Base-by-base conservation (phyloP, 2,329 filamentous ascomycete genomes). In the Trichophyton schoenleinii region DNA sequence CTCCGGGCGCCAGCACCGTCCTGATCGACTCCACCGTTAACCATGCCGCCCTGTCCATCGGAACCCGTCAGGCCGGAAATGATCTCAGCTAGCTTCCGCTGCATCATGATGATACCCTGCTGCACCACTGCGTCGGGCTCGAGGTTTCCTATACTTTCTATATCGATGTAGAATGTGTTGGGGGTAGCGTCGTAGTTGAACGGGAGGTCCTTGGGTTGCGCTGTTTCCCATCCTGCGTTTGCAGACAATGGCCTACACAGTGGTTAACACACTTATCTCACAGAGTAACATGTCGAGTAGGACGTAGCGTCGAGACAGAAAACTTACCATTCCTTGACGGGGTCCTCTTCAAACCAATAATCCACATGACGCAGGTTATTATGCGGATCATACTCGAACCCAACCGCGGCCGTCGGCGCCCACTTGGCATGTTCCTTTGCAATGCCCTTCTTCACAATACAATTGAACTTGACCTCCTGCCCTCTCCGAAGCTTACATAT, bases 371-470 rank as follows among this genome's bases (percentile, higher is more conserved):
- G 84, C 66, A 99, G 79, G 77, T 95, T 96, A 78, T 99, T 99
- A 74, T 95, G 88, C 63, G 94, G 94, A 73, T 99, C 94, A 74
- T 99, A 99, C 75, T 99, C 94, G 72, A 99, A 99, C 25, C 90
- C 91, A 46, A 99, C 86, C 2, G 94, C 94, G 46, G 91, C 83
- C 41, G 89, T 92, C 1, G 94, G 91, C 69, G 90, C 88, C 94
- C 94, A 99, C 75, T 99, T 99, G 8, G 94, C 89, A 75, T 99
- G 94, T 74, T 99, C 94, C 80, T 99, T 99, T 42, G 92, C 91
- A 66, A 97, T 97, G 0, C 94, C 94, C 81, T 97, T 97, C 81
- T 96, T 96, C 58, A 92, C 94, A 66, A 96, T 88, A 72, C 92
- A 97, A 64, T 84, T 88, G 70, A 99, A 83, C 73, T 90, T 87